These are phyloP conservation scores for Chlamydomonas incerta DNA, from an alignment of 139 green algal genomes.

Conservation along the genomic window DNA sequence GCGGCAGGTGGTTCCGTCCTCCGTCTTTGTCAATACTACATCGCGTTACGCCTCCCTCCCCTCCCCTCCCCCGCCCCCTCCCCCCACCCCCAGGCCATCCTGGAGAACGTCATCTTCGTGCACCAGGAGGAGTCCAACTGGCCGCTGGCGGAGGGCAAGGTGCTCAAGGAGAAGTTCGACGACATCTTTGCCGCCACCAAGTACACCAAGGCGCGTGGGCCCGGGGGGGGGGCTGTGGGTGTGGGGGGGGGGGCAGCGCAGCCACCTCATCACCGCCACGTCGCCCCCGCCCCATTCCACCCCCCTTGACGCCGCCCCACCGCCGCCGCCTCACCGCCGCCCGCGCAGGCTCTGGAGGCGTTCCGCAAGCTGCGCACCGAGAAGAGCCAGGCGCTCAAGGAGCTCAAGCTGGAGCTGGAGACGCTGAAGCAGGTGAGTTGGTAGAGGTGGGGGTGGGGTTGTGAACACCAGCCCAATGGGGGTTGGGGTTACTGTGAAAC, in stretches of 20 bases:
- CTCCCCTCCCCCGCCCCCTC: not conserved
- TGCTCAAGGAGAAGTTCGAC: conserved; percentile 98
- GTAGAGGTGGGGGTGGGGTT: not conserved
- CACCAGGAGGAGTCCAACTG: conserved; percentile 99
- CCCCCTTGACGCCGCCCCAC: not conserved
- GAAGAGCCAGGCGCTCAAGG: conserved; percentile 72
- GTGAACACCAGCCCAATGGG: too few relatives aligned
- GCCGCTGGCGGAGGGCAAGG: conserved; percentile 90
- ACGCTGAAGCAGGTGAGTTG: conserved; percentile 74
- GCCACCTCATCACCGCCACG: too few relatives aligned
- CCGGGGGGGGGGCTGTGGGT: too few relatives aligned
- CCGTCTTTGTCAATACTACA: not conserved
- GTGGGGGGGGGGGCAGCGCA: too few relatives aligned
- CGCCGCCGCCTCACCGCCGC: too few relatives aligned
- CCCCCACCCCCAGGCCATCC: conserved; percentile 60
- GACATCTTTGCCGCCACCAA: conserved; percentile 98
- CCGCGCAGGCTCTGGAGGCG: conserved; percentile 82
- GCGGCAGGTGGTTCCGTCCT: too few relatives aligned
- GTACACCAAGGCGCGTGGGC: conserved; percentile 95
- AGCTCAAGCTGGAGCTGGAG: conserved; percentile 81
- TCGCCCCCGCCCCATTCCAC: not conserved
- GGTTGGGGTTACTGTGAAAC: too few relatives aligned
- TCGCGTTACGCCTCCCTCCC: not conserved
- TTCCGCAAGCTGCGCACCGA: conserved; percentile 90
- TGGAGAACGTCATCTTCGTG: conserved; percentile 99